Percentiles rank a stretch among this genome's conserved stretches.
phyloP scores from a whole-genome alignment of 305 asterid species.

The Lippia alba region DNA sequence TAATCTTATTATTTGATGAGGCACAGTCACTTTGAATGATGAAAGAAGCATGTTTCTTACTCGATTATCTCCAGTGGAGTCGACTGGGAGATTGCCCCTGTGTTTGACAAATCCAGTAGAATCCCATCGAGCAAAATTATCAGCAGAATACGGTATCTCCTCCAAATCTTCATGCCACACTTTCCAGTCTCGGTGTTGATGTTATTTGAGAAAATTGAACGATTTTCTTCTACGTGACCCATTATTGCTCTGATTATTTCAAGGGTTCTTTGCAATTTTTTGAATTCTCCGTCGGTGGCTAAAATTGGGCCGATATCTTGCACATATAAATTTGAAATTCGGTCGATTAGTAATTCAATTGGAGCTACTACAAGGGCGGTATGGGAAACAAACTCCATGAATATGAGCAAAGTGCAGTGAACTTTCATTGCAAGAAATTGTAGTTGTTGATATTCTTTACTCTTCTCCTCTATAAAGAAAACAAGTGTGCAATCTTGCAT shows the following conservation, averaged over 20 bases:
- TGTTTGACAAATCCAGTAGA: neutral
- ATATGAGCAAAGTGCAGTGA: neutral
- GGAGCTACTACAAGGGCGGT: constrained; percentile 44
- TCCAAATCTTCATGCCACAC: constrained; percentile 45
- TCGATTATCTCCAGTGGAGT: neutral
- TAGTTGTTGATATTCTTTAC: too few species aligned
- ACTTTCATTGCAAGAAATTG: neutral
- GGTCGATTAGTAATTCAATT: constrained; percentile 39
- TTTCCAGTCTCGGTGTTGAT: constrained; percentile 41
- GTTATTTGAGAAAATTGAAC: constrained; percentile 23
- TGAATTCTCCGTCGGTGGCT: constrained; percentile 34
- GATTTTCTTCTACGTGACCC: constrained; percentile 37
- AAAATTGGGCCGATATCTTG: constrained; percentile 32
- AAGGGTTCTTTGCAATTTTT: constrained; percentile 38
- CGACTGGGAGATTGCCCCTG: neutral
- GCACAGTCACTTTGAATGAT: constrained; percentile 28
- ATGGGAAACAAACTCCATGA: constrained; percentile 41
- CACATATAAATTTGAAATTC: constrained; percentile 30
- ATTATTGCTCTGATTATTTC: constrained; percentile 38
- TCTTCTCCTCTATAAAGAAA: neutral
- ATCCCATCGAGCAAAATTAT: constrained; percentile 8
- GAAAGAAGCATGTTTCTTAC: constrained; percentile 33
- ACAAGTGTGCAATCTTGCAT: constrained; percentile 33
- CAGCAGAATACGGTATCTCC: constrained; percentile 37
- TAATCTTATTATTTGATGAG: constrained; percentile 33